phyloP scores from a whole-genome alignment of 257 asterid species.

The Penstemon davidsonii region DNA sequence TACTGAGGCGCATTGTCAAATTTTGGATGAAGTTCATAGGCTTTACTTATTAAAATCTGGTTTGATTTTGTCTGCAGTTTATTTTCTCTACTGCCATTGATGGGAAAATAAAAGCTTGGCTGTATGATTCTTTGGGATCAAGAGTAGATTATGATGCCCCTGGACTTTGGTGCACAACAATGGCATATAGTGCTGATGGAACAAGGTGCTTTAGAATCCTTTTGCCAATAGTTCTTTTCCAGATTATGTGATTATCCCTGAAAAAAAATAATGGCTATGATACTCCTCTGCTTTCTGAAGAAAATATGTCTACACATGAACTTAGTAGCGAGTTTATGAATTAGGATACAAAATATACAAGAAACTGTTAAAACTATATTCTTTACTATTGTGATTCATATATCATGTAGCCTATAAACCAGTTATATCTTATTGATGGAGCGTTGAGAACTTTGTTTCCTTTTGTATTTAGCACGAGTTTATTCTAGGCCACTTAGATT shows the following conservation, averaged over 20 bases:
- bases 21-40: constrained; percentile 10
- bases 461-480: too few relatives aligned
- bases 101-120: constrained; percentile 99
- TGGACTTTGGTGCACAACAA: constrained; percentile 94
- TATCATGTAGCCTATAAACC: too few relatives aligned
- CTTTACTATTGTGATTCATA: too few relatives aligned
- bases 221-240: constrained; percentile 22
- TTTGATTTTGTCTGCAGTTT: constrained; percentile 54
- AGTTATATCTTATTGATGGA: not conserved
- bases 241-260: not conserved
- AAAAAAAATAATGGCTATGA: constrained; percentile 5
- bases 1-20: constrained; percentile 11
- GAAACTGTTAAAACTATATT: too few relatives aligned
- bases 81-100: constrained; percentile 95
- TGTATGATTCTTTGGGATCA: constrained; percentile 89
- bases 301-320: too few relatives aligned
- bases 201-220: constrained; percentile 57
- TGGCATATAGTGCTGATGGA: constrained; percentile 99
- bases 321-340: too few relatives aligned
- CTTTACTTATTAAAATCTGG: constrained; percentile 4
- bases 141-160: constrained; percentile 99
- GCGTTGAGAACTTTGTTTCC: too few relatives aligned
- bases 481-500: too few relatives aligned
- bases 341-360: too few relatives aligned
- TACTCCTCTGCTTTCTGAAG: not conserved